Conservation (phyloP, 768 basidiomycete genomes). For the Tulasnella sp. region DNA sequence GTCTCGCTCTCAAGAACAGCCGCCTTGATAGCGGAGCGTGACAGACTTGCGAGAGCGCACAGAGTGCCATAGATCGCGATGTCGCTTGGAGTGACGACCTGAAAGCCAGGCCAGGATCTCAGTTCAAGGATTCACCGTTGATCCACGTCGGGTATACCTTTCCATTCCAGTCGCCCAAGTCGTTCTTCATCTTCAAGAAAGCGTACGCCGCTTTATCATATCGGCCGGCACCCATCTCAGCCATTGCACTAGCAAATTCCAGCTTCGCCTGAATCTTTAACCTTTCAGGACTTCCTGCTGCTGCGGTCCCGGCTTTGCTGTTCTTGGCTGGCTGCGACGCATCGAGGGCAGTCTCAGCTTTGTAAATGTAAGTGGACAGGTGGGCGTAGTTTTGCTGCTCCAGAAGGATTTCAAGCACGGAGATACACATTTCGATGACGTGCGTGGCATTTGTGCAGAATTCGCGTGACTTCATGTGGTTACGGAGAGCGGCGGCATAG, state of each 20-base stretch:
- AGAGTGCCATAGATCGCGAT: slow-evolving; percentile 83
- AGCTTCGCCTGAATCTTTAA: slow-evolving; percentile 73
- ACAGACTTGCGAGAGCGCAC: slow-evolving; percentile 74
- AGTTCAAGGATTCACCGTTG: background rate
- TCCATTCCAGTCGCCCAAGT: slow-evolving; percentile 74
- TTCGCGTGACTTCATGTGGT: slow-evolving; percentile 88
- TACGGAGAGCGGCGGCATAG: slow-evolving; percentile 64
- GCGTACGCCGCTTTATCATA: slow-evolving; percentile 78
- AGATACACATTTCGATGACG: slow-evolving; percentile 87
- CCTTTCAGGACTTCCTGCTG: slow-evolving; percentile 46
- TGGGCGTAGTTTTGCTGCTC: slow-evolving; percentile 85
- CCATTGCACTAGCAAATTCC: slow-evolving; percentile 74
- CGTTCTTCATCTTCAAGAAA: slow-evolving; percentile 67
- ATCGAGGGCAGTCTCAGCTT: slow-evolving; percentile 89
- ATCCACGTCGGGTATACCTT: slow-evolving; percentile 44
- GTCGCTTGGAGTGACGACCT: slow-evolving; percentile 77
- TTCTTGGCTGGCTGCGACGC: slow-evolving; percentile 36
- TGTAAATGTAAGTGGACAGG: slow-evolving; percentile 88
- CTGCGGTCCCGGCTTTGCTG: slow-evolving; percentile 34
- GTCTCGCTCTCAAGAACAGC: slow-evolving; percentile 58
- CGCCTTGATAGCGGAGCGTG: slow-evolving; percentile 64
- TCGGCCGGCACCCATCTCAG: slow-evolving; percentile 62
- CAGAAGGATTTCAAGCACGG: slow-evolving; percentile 78
- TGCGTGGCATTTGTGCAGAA: slow-evolving; percentile 88
- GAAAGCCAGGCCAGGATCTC: background rate